Evolutionary conservation across 805 yeast genomes (phyloP).

Genomic region (Saturnispora serradocipensis): DNA sequence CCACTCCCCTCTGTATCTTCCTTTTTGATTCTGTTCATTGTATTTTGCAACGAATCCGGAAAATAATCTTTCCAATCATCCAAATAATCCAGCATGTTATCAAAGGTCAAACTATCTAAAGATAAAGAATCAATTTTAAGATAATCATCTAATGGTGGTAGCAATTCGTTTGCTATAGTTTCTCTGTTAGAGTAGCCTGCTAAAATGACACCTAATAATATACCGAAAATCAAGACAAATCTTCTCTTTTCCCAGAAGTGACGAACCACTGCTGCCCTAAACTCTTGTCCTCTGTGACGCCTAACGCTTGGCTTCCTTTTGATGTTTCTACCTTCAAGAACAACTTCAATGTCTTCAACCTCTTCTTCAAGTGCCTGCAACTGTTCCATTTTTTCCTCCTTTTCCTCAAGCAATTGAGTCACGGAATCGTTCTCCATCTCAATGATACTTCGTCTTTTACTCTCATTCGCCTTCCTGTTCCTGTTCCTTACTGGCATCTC

Average conservation of each 20-base stretch:
- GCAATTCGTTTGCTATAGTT: conserved; percentile 32
- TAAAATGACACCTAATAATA: conserved; percentile 54
- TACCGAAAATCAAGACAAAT: conserved; percentile 42
- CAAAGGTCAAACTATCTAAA: conserved; percentile 50
- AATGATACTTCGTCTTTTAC: neutral
- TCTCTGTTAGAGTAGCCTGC: conserved; percentile 51
- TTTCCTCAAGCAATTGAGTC: conserved; percentile 3
- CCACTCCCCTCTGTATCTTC: conserved; percentile 53
- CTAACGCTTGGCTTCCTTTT: neutral
- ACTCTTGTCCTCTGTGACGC: neutral
- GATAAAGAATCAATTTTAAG: conserved; percentile 45
- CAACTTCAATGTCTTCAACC: conserved; percentile 3
- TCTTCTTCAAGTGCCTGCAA: conserved; percentile 8
- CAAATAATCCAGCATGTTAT: conserved; percentile 45
- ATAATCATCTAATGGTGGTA: conserved; percentile 41
- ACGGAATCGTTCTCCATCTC: neutral
- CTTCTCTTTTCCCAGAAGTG: conserved; percentile 15
- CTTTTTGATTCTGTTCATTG: conserved; percentile 48
- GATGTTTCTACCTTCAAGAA: conserved; percentile 1
- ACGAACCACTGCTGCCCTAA: conserved; percentile 2
- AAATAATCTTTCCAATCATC: conserved; percentile 68
- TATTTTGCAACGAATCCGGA: conserved; percentile 55
- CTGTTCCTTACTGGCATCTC: neutral
- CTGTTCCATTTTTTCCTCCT: conserved; percentile 1
- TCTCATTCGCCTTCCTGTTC: neutral